A percentile compares a stretch with the other conserved stretches of the same genome.
Conservation (phyloP, 1,284 basidiomycete genomes). For the Kalmanozyma brasiliensis region DNA sequence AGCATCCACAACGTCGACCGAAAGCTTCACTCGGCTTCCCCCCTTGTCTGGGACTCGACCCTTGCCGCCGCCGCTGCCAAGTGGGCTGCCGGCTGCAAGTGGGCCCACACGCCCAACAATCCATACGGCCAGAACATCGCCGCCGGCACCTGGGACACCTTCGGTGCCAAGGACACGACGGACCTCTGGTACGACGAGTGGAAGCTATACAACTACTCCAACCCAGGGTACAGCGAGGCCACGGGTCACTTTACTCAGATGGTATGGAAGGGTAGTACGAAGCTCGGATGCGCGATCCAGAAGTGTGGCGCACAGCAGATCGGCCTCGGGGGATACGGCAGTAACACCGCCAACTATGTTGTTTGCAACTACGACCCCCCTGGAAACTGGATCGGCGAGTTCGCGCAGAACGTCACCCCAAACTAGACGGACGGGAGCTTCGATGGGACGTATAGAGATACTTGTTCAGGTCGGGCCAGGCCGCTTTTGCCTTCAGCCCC, state of each 20-base stretch:
- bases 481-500: too few relatives aligned
- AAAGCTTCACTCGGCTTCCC: constrained; percentile 21
- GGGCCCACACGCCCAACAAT: constrained; percentile 46
- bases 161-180: constrained; percentile 23
- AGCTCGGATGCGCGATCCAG: constrained; percentile 40
- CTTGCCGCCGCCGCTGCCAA: constrained; percentile 29
- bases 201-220: constrained; percentile 35
- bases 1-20: constrained; percentile 38
- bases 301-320: constrained; percentile 20
- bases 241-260: constrained; percentile 58
- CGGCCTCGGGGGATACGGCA: constrained; percentile 6
- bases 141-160: constrained; percentile 18
- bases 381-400: constrained; percentile 40
- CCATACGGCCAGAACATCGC: constrained; percentile 53
- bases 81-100: constrained; percentile 36
- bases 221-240: constrained; percentile 26
- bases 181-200: constrained; percentile 50
- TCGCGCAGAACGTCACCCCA: constrained; percentile 29
- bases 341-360: constrained; percentile 21
- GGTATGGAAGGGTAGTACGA: constrained; percentile 39
- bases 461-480: too few relatives aligned
- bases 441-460: too few relatives aligned
- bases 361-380: constrained; percentile 52
- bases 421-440: too few relatives aligned
- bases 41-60: constrained; percentile 37